Conservation (phyloP, 108 stramenopile species). For the Fistulifera pelliculosa region DNA sequence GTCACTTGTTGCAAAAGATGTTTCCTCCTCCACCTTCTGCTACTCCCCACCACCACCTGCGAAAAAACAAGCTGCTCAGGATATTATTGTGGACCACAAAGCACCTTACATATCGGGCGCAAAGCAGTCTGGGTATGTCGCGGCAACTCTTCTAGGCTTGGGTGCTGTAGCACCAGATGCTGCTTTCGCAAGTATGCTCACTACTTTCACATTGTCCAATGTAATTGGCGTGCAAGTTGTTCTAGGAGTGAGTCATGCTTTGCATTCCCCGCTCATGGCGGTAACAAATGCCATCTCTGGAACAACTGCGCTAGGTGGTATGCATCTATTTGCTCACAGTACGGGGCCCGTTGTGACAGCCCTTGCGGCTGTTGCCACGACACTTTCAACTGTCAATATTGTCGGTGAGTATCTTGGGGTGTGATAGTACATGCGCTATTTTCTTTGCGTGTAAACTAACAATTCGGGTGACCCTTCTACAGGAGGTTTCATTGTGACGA, state of each 20-base stretch:
- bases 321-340: constrained; percentile 88
- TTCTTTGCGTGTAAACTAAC: constrained; percentile 2
- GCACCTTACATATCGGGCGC: constrained; percentile 56
- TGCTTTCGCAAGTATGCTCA: constrained; percentile 90
- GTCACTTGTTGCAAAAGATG: too few species aligned
- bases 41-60: constrained; percentile 68
- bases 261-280: constrained; percentile 98
- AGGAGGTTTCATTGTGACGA: constrained; percentile 89
- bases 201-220: constrained; percentile 91
- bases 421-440: constrained; percentile 1
- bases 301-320: constrained; percentile 96
- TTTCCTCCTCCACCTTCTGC: constrained; percentile 82
- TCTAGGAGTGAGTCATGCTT: constrained; percentile 90
- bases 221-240: constrained; percentile 95
- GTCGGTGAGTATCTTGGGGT: constrained; percentile 79
- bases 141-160: constrained; percentile 69
- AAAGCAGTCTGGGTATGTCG: constrained; percentile 38
- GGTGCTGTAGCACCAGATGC: constrained; percentile 89
- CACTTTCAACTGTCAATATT: constrained; percentile 90
- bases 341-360: constrained; percentile 48
- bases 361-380: constrained; percentile 88
- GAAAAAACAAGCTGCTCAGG: constrained; percentile 15
- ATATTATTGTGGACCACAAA: constrained; percentile 47
- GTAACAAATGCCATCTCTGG: constrained; percentile 98
- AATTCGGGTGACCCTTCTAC: constrained; percentile 11